Evolutionary conservation across 116 monocot genomes (phyloP), one percentile per base, ranked within the genome.

Genomic region (Iris pallida): DNA sequence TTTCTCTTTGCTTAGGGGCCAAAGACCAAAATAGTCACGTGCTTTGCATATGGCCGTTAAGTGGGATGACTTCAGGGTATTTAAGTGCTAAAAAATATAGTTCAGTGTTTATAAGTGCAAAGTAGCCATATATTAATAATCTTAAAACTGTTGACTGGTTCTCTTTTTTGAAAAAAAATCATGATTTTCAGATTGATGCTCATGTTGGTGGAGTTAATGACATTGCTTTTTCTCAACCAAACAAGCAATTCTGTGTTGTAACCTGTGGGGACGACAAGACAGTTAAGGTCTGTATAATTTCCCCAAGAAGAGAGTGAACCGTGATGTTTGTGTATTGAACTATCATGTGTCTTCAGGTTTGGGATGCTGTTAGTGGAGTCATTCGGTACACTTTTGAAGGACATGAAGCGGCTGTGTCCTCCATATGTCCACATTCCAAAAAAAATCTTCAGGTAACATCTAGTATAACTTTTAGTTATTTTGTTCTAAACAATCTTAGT

Each of bases 371-470:
- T 14, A 70, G 59, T 73, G 84, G 84, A 16, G 68, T 55, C 16
- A 54, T 61, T 12, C 80, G 70, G 51, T 73, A 76, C 51, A 84
- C 80, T 42, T 80, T 80, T 70, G 73, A 76, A 70, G 84, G 80
- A 16, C 84, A 84, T 64, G 80, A 80, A 52, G 84, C 80, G 42
- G 73, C 84, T 64, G 80, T 84, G 8, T 80, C 76, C 69, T 84
- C 84, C 43, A 76, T 84, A 41, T 84, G 80, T 59, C 84, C 84
- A 49, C 84, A 76, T 54, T 73, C 64, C 20, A 80, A 84, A 48
- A 70, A 80, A 59, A 73, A 76, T 73, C 76, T 80, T 73, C 80
- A 84, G 76, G 84, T 77, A 71, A 56, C 15, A 66, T 63, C n/a
- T 66, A 43, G 6, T 45, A 5, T 16, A 45, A 42, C 49, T 64